These are phyloP conservation scores for Alternaria sp. DNA, from an alignment of 2,329 filamentous ascomycete species.

Conservation along the genomic window DNA sequence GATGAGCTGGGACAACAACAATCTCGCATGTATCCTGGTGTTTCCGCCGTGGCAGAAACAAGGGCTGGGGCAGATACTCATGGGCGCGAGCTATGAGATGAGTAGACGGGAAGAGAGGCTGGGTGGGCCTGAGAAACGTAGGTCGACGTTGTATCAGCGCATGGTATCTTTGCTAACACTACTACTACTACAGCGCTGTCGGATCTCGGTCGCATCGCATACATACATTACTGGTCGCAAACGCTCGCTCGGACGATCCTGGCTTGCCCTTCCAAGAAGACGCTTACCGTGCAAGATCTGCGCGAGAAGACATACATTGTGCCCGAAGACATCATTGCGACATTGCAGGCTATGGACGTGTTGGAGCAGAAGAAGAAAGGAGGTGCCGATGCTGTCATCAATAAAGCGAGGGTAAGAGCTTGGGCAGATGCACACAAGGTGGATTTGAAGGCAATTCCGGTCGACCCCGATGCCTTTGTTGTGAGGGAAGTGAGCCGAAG, in stretches of 20 bases:
- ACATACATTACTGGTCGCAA: conserved; percentile 83
- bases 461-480: conserved; percentile 77
- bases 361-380: conserved; percentile 62
- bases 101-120: conserved; percentile 81
- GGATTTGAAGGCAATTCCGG: conserved; percentile 63
- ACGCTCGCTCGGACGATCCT: conserved; percentile 75
- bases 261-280: conserved; percentile 53
- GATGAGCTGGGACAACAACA: conserved; percentile 98
- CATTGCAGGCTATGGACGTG: conserved; percentile 81
- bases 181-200: conserved; percentile 65
- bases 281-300: conserved; percentile 72
- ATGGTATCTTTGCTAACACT: conserved; percentile 9
- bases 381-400: conserved; percentile 57
- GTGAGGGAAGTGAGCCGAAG: conserved; percentile 56
- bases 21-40: conserved; percentile 92
- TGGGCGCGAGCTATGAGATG: conserved; percentile 93
- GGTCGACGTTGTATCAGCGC: neutral
- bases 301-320: conserved; percentile 82
- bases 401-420: conserved; percentile 65
- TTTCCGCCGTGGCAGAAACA: conserved; percentile 96
- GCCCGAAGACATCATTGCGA: conserved; percentile 79
- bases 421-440: conserved; percentile 72
- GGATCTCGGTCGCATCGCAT: conserved; percentile 81
- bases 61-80: conserved; percentile 84
- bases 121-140: conserved; percentile 87